Evolutionary conservation across 257 asterid species (phyloP).

Genomic region (Coffea canephora): DNA sequence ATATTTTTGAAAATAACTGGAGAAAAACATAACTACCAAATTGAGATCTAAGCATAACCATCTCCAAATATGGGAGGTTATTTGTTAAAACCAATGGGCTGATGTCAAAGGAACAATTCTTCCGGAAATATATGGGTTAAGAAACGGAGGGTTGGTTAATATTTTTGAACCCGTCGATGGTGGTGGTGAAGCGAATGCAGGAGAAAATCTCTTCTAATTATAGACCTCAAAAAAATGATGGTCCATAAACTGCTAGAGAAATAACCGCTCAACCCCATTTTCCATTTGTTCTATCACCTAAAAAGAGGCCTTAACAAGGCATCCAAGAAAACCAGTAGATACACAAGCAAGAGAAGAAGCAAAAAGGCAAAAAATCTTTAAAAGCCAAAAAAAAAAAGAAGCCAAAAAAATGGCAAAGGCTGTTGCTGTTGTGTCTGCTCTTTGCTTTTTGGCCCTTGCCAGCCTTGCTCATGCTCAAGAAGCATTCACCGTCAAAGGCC

Average conservation of each 20-base stretch:
- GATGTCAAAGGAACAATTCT: neutral
- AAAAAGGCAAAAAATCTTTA: neutral
- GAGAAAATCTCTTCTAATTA: neutral
- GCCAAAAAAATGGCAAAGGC: constrained; percentile 31
- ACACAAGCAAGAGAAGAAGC: neutral
- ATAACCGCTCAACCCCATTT: constrained; percentile 16
- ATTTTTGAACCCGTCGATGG: no score
- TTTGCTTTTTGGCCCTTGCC: no score
- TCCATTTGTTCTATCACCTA: neutral
- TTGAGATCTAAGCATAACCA: neutral
- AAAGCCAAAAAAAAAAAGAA: neutral
- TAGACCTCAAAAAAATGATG: neutral
- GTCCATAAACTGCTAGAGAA: neutral
- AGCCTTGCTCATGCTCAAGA: no score
- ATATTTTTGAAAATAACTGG: no score
- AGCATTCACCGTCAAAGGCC: no score
- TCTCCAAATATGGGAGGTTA: neutral
- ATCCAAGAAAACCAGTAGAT: constrained; percentile 1
- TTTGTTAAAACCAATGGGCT: neutral
- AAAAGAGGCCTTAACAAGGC: neutral
- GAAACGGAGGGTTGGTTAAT: neutral
- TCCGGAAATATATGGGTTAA: no score
- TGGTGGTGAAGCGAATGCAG: neutral
- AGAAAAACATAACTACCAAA: neutral
- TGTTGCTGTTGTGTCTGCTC: constrained; percentile 6